These are phyloP conservation scores for Schwanniomyces pseudopolymorphus DNA, from an alignment of 805 yeast species.

Conservation along the genomic window DNA sequence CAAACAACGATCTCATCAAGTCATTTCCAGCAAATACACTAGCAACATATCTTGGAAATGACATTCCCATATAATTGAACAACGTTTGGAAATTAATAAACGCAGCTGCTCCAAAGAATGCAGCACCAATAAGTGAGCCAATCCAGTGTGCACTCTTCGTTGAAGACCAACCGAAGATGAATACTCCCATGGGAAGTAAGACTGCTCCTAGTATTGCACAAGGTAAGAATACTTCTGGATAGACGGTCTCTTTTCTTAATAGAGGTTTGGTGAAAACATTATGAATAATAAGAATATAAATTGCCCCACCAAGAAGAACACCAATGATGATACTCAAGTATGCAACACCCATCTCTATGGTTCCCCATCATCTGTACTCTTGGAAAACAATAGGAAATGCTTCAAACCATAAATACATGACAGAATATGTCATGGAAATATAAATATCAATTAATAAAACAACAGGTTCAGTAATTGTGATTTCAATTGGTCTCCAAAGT, in stretches of 20 bases:
- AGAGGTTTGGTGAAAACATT: constrained; percentile 11
- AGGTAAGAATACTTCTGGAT: constrained; percentile 36
- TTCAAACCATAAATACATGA: constrained; percentile 56
- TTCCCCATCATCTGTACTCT: constrained; percentile 45
- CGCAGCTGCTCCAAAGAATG: constrained; percentile 32
- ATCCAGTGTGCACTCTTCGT: constrained; percentile 41
- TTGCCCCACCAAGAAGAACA: constrained; percentile 39
- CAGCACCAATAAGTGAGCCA: constrained; percentile 40
- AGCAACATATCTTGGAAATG: constrained; percentile 48
- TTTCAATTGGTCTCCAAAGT: constrained; percentile 51
- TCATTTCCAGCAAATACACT: constrained; percentile 59
- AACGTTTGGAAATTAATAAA: constrained; percentile 49
- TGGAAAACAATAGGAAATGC: constrained; percentile 59
- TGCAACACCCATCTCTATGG: constrained; percentile 50
- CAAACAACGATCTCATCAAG: constrained; percentile 49
- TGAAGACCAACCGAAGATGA: constrained; percentile 48
- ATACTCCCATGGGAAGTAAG: constrained; percentile 36
- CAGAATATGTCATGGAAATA: constrained; percentile 52
- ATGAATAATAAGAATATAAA: constrained; percentile 23
- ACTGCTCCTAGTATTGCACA: constrained; percentile 36
- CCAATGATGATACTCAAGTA: constrained; percentile 48
- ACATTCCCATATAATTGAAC: constrained; percentile 44
- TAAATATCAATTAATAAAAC: constrained; percentile 52
- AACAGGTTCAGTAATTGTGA: constrained; percentile 54
- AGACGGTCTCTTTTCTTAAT: constrained; percentile 18